Evolutionary conservation across 1,139 yeast genomes (phyloP).

Genomic region (Pichia sp.): DNA sequence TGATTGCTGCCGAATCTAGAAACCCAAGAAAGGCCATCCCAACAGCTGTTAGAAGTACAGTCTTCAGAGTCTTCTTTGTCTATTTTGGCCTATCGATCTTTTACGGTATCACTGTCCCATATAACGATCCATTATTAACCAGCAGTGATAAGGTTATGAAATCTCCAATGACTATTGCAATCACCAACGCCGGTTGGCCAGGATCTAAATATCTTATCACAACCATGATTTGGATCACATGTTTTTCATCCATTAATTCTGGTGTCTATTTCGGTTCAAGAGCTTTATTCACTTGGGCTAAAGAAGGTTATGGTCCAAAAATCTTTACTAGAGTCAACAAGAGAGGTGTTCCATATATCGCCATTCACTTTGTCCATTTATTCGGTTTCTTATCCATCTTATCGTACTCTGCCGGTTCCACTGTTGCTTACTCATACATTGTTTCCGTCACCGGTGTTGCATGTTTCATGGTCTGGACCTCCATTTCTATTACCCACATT

Average conservation of each 20-base stretch:
- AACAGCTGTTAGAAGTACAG: conserved; percentile 56
- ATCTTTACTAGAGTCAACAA: conserved; percentile 43
- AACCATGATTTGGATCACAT: conserved; percentile 50
- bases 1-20: conserved; percentile 55
- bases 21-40: conserved; percentile 58
- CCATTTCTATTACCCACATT: conserved; percentile 42
- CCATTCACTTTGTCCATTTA: conserved; percentile 46
- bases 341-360: conserved; percentile 49
- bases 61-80: conserved; percentile 50
- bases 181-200: conserved; percentile 51
- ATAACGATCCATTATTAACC: conserved; percentile 41
- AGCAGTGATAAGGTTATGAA: conserved; percentile 24
- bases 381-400: conserved; percentile 52
- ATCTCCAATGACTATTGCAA: conserved; percentile 61
- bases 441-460: conserved; percentile 57
- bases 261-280: conserved; percentile 53
- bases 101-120: conserved; percentile 57
- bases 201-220: conserved; percentile 51
- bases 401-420: conserved; percentile 52
- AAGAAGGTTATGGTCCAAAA: conserved; percentile 49
- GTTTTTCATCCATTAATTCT: conserved; percentile 53
- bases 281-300: conserved; percentile 49
- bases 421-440: conserved; percentile 51
- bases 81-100: conserved; percentile 54
- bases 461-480: conserved; percentile 54